Base-by-base conservation (phyloP, 352 stramenopile species). In the Phytophthora idaei region DNA sequence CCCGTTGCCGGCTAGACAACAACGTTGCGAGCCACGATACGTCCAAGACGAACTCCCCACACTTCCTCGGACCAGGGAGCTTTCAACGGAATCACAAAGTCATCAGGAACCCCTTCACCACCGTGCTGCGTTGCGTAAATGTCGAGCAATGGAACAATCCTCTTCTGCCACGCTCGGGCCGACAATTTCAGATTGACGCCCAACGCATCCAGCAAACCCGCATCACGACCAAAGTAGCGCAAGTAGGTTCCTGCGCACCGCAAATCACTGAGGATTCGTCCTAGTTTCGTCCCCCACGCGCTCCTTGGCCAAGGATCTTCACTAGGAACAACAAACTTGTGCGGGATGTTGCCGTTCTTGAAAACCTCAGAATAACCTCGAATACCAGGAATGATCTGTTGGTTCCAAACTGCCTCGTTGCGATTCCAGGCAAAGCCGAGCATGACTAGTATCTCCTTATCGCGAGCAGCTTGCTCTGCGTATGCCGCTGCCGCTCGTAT, bases 301-400 rank as follows among this genome's bases (percentile, higher is more conserved):
- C 36, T 42, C 36, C 36, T 42, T 17, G 48, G 48, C 48, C 46
- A 52, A 14, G 46, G 46, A 34, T 36, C 9, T 54, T 54, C 14
- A 32, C 15, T 42, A 6, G 48, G 48, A 42, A 54, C 48, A 12
- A 54, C 29, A 42, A 54, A 54, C n/a, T 54, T 41, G 3, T 17
- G 48, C 12, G 8, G 29, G 7, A 52, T 52, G 14, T 28, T 42
- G 28, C 48, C 28, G 29, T 42, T 42, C 15, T 54, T 29, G n/a
- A 42, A 42, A 12, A 42, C 29, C 21, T 54, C 9, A 42, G 9
- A 4, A 34, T 42, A 54, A 11, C n/a, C 29, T 25, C 28, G 27
- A 54, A 54, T 28, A 42, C 8, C 15, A 10, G 48, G 48, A 41
- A 54, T 25, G 5, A 28, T 27, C 5, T 54, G 27, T 54, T 54